Conservation (phyloP, 148 eudicot genomes). For the Cornus controversa region DNA sequence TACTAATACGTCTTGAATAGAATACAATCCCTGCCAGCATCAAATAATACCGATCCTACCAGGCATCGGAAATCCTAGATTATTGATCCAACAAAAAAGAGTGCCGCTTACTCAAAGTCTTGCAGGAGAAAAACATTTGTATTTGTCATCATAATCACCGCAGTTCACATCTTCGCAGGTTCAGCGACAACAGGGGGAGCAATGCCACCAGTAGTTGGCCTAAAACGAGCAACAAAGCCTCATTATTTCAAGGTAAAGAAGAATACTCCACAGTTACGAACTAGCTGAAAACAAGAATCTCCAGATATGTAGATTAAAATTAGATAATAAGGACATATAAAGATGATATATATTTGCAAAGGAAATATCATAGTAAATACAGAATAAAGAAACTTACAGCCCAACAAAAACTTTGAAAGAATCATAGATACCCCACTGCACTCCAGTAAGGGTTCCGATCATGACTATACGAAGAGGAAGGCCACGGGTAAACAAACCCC, state of each 20-base stretch:
- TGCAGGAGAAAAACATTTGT: not conserved
- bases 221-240: not conserved
- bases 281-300: not conserved
- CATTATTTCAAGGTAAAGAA: not conserved
- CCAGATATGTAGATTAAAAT: not conserved
- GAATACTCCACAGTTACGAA: not conserved
- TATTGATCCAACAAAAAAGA: not conserved
- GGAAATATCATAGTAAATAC: not conserved
- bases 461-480: conserved; percentile 29
- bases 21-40: conserved; percentile 1
- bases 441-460: conserved; percentile 33
- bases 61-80: not conserved
- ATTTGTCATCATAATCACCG: not conserved
- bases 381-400: conserved; percentile 21
- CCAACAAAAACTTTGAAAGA: conserved; percentile 29
- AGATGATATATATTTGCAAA: not conserved
- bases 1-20: not conserved
- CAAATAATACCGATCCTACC: not conserved
- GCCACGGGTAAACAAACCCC: conserved; percentile 32
- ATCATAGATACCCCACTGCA: conserved; percentile 29
- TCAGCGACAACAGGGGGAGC: conserved; percentile 2
- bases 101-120: conserved; percentile 1
- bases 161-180: conserved; percentile 4
- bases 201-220: conserved; percentile 31
- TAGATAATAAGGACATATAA: no score